phyloP scores from a whole-genome alignment of 352 stramenopile species.

The Peronospora tabacina region DNA sequence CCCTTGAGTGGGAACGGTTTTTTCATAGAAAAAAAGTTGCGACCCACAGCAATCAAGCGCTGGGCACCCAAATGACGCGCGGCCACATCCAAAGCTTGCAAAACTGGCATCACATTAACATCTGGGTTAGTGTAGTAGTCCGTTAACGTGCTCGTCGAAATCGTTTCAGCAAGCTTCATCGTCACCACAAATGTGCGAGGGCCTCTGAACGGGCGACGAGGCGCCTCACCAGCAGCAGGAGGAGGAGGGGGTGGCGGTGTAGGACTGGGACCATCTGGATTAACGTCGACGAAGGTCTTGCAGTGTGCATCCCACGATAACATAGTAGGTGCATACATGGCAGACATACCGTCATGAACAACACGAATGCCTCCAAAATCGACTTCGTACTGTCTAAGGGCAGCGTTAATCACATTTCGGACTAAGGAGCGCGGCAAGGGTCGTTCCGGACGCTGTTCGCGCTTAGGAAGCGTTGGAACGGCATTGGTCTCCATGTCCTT shows the following conservation, averaged over 20 bases:
- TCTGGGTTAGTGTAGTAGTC: constrained; percentile 51
- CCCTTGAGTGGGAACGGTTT: constrained; percentile 46
- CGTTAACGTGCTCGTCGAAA: constrained; percentile 35
- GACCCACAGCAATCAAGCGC: constrained; percentile 48
- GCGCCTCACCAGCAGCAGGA: constrained; percentile 15
- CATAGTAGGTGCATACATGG: constrained; percentile 43
- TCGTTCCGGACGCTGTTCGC: constrained; percentile 23
- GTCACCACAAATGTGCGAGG: constrained; percentile 59
- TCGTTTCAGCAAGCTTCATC: constrained; percentile 59
- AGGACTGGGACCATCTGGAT: constrained; percentile 33
- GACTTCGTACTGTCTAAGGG: constrained; percentile 38
- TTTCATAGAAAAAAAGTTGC: constrained; percentile 70
- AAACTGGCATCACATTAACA: constrained; percentile 47
- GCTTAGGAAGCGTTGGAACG: constrained; percentile 17
- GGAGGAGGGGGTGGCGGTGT: constrained; percentile 15
- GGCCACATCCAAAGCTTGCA: constrained; percentile 72
- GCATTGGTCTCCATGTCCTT: constrained; percentile 48
- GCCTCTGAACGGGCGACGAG: constrained; percentile 26
- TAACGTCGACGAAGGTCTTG: constrained; percentile 46
- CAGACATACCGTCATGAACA: constrained; percentile 57
- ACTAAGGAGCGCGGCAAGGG: constrained; percentile 42
- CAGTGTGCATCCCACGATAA: constrained; percentile 41
- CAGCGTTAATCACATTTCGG: constrained; percentile 53
- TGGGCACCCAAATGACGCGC: constrained; percentile 51
- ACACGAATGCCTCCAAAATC: constrained; percentile 51